These are phyloP conservation scores for Neurospora africana DNA, from an alignment of 495 filamentous ascomycete species.

Conservation along the genomic window DNA sequence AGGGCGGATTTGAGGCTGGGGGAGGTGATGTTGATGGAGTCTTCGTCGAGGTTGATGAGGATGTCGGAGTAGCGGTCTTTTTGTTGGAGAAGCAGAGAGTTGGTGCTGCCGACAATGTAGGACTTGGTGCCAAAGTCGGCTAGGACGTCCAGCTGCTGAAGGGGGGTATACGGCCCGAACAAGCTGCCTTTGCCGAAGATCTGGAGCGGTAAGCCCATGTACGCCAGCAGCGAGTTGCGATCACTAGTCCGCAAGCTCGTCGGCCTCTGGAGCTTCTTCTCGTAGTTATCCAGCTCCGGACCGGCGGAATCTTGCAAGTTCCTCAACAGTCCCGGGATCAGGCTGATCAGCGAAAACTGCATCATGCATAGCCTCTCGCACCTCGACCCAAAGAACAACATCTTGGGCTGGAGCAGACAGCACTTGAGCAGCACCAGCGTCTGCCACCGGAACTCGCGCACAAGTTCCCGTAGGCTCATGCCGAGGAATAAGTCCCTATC, in stretches of 20 bases:
- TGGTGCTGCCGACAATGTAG: constrained; percentile 94
- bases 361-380: constrained; percentile 96
- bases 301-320: constrained; percentile 86
- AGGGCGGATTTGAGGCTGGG: constrained; percentile 66
- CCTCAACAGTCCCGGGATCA: constrained; percentile 83
- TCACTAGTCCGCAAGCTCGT: constrained; percentile 89
- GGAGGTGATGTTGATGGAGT: constrained; percentile 73
- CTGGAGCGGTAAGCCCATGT: constrained; percentile 91
- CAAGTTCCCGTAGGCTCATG: constrained; percentile 82
- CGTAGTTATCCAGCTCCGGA: constrained; percentile 76
- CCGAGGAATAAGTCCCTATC: constrained; percentile 82
- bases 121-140: constrained; percentile 93
- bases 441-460: constrained; percentile 88
- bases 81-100: constrained; percentile 85
- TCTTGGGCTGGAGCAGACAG: constrained; percentile 91
- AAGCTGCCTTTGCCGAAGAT: constrained; percentile 94
- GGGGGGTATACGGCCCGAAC: constrained; percentile 91
- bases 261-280: constrained; percentile 60
- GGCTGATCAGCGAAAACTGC: constrained; percentile 88
- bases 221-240: constrained; percentile 74
- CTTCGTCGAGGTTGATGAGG: constrained; percentile 90
- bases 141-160: constrained; percentile 90
- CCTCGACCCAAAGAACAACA: constrained; percentile 94
- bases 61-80: constrained; percentile 97
- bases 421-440: constrained; percentile 91